A percentile compares a stretch with the other conserved stretches of the same genome.
These are phyloP conservation scores for Fragaria nilgerrensis DNA, from an alignment of 306 rosid species.

Conservation along the genomic window DNA sequence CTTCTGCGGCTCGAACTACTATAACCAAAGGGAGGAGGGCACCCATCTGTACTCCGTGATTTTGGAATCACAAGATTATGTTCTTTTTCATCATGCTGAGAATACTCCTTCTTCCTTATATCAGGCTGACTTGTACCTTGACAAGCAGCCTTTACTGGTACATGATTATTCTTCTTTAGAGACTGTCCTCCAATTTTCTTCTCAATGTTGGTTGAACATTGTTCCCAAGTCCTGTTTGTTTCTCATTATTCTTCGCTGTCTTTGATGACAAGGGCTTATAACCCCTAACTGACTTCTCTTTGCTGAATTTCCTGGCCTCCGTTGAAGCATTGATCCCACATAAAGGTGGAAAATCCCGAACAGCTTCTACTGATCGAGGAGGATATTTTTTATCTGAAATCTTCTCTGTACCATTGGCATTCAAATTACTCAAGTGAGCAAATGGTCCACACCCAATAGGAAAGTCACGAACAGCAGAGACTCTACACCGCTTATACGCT, in stretches of 20 bases:
- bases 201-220: slow-evolving; percentile 24
- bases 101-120: slow-evolving; percentile 28
- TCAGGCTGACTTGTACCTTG: slow-evolving; percentile 40
- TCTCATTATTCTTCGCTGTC: slow-evolving; percentile 22
- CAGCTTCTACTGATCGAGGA: slow-evolving; percentile 58
- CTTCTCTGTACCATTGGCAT: slow-evolving; percentile 29
- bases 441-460: slow-evolving; percentile 71
- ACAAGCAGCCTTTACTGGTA: slow-evolving; percentile 23
- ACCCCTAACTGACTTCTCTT: slow-evolving; percentile 28
- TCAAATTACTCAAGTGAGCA: slow-evolving; percentile 2
- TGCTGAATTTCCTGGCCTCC: slow-evolving; percentile 23
- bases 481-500: slow-evolving; percentile 42
- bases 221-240: slow-evolving; percentile 30
- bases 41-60: slow-evolving; percentile 28
- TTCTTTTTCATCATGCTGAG: slow-evolving; percentile 21
- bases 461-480: slow-evolving; percentile 68
- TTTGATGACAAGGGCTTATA: slow-evolving; percentile 25
- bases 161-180: slow-evolving; percentile 29
- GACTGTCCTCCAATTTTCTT: slow-evolving; percentile 29
- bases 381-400: slow-evolving; percentile 38
- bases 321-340: slow-evolving; percentile 66
- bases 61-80: slow-evolving; percentile 21
- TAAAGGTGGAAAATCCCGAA: slow-evolving; percentile 61
- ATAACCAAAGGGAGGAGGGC: slow-evolving; percentile 44
- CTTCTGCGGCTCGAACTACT: slow-evolving; percentile 23